Evolutionary conservation across 2,329 filamentous ascomycete genomes (phyloP), one percentile per base, ranked within the genome.

Genomic region (Aureobasidium subglaciale): DNA sequence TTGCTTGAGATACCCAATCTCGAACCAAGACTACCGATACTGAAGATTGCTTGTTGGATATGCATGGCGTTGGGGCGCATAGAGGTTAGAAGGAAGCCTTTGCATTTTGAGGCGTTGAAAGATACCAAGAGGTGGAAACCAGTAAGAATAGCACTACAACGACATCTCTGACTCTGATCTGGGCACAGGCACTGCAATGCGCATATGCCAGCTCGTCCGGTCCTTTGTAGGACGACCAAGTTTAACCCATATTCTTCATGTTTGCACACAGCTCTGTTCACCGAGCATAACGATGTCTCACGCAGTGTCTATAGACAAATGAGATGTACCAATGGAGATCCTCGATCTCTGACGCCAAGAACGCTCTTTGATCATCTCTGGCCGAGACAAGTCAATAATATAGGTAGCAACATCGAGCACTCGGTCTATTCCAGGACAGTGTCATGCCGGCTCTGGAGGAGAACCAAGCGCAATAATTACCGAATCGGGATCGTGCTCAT

Each of bases 41-140:
- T 34, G n/a, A 29, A 18, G 25, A 54, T 40, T 40, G 35, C n/a
- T 52, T 52, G 18, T 41, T 41, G 25, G 34, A 38, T 27, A 29
- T 43, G 50, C 50, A 54, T 54, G 38, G 50, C 50, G 50, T 54
- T 54, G 13, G 37, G 50, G 50, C 37, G 48, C 34, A 52, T 27
- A 10, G 24, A 52, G 35, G 48, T 35, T 11, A 41, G 25, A 22
- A n/a, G n/a, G n/a, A 30, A n/a, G 35, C 48, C 25, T 18, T 52
- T 35, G 50, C 38, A 54, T 54, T 43, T 43, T 32, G 24, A 41
- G 27, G 50, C 40, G 18, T 35, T 35, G 18, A 25, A 30, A 48
- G 20, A 34, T 22, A 22, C 11, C 25, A 40, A 30, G 48, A 53
- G 35, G 46, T 15, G 46, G 24, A 30, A 50, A 13, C 22, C 18